These are phyloP conservation scores for Ustilago bromivora DNA, from an alignment of 1,284 basidiomycete genomes.

Conservation along the genomic window DNA sequence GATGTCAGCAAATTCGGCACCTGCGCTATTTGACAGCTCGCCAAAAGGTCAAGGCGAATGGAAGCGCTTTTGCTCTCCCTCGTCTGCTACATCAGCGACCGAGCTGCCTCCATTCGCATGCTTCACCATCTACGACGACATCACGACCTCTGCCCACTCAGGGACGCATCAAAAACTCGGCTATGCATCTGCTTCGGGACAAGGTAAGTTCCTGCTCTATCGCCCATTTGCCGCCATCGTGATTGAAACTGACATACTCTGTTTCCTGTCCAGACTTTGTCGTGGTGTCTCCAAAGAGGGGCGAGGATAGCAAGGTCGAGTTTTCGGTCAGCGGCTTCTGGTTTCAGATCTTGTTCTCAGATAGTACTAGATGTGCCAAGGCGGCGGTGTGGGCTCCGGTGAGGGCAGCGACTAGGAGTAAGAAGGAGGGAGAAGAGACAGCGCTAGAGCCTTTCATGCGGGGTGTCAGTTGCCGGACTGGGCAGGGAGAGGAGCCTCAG, in stretches of 20 bases:
- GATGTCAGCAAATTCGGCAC: background rate
- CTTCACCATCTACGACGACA: slow-evolving; percentile 30
- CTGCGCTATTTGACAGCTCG: slow-evolving; percentile 20
- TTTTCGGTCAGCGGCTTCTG: slow-evolving; percentile 30
- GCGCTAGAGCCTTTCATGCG: slow-evolving; percentile 24
- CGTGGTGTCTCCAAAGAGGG: slow-evolving; percentile 16
- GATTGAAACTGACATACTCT: background rate
- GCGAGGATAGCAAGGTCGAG: slow-evolving; percentile 22
- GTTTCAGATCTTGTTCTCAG: slow-evolving; percentile 17
- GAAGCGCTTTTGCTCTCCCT: slow-evolving; percentile 13
- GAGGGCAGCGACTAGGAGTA: background rate
- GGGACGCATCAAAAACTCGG: slow-evolving; percentile 16
- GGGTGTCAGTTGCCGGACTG: slow-evolving; percentile 4
- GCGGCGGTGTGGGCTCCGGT: slow-evolving; percentile 18
- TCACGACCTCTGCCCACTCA: slow-evolving; percentile 15
- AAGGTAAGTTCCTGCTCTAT: slow-evolving; percentile 16
- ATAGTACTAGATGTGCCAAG: slow-evolving; percentile 9
- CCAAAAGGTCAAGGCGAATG: slow-evolving; percentile 24
- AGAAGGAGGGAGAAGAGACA: slow-evolving; percentile 17
- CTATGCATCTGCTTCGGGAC: slow-evolving; percentile 26
- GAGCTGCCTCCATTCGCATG: slow-evolving; percentile 21
- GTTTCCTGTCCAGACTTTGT: slow-evolving; percentile 22
- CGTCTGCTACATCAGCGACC: background rate
- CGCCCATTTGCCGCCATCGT: background rate
- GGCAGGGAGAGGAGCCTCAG: background rate